Conservation (phyloP, 2,329 filamentous ascomycete species). For the Hypoxylon sp. region DNA sequence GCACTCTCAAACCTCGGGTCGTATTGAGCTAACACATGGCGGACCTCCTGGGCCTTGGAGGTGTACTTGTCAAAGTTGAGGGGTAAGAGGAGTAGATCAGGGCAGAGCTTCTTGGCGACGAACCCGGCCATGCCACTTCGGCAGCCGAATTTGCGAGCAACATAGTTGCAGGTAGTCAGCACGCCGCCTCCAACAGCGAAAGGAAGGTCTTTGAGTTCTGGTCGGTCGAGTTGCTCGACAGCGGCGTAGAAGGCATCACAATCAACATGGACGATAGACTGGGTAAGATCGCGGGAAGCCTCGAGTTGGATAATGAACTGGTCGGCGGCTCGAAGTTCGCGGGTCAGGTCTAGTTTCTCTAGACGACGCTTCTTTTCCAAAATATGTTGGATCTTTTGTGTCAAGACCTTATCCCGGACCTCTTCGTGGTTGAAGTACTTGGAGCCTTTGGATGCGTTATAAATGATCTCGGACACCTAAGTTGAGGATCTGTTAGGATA, state of each 20-base stretch:
- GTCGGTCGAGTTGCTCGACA: conserved; percentile 87
- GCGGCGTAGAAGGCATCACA: conserved; percentile 98
- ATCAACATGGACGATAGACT: conserved; percentile 91
- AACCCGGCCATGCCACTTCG: conserved; percentile 97
- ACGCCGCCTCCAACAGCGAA: conserved; percentile 88
- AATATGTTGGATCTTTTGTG: conserved; percentile 87
- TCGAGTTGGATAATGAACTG: conserved; percentile 86
- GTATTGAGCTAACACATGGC: conserved; percentile 86
- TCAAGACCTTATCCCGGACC: conserved; percentile 83
- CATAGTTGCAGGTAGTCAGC: conserved; percentile 83
- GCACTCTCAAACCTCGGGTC: conserved; percentile 93
- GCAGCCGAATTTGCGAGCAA: conserved; percentile 89
- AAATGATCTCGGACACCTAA: conserved; percentile 94
- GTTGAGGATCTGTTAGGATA: conserved; percentile 2
- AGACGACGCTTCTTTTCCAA: conserved; percentile 80
- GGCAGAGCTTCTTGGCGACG: conserved; percentile 94
- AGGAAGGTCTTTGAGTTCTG: conserved; percentile 86
- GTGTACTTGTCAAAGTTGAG: conserved; percentile 93
- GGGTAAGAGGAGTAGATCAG: conserved; percentile 83
- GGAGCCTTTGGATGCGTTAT: conserved; percentile 94
- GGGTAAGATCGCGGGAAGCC: conserved; percentile 81
- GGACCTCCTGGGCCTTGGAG: conserved; percentile 89
- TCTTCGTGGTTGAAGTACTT: conserved; percentile 97
- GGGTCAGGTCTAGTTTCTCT: conserved; percentile 80
- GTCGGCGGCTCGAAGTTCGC: conserved; percentile 82